These are phyloP conservation scores for Hypoxylon sp. DNA, from an alignment of 2,329 filamentous ascomycete genomes.

Conservation along the genomic window DNA sequence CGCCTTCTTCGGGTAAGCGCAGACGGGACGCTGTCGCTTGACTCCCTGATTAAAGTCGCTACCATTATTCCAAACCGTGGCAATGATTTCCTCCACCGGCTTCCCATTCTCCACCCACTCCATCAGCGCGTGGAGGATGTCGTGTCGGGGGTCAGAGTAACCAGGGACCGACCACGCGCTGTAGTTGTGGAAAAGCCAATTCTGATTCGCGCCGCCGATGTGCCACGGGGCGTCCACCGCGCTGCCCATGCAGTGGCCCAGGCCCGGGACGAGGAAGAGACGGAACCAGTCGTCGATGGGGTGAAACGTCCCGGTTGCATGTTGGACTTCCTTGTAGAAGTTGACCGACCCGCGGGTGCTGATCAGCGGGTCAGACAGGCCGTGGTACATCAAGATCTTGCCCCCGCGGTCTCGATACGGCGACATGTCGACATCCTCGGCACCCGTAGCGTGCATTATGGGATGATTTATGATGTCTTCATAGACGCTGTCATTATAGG, in stretches of 20 bases:
- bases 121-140: conserved; percentile 54
- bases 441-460: conserved; percentile 18
- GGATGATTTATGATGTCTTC: conserved; percentile 51
- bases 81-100: conserved; percentile 45
- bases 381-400: conserved; percentile 57
- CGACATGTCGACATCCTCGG: conserved; percentile 47
- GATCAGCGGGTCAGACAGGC: conserved; percentile 54
- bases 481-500: conserved; percentile 54
- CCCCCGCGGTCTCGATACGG: conserved; percentile 49
- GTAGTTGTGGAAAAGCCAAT: conserved; percentile 45
- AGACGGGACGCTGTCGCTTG: conserved; percentile 37
- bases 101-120: conserved; percentile 57
- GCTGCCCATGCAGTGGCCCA: conserved; percentile 55
- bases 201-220: conserved; percentile 30
- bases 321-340: conserved; percentile 55
- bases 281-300: conserved; percentile 46
- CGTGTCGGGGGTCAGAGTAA: conserved; percentile 33
- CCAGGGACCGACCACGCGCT: conserved; percentile 53
- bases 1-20: conserved; percentile 32
- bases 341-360: conserved; percentile 52
- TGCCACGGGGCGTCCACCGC: conserved; percentile 47
- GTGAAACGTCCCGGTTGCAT: conserved; percentile 49
- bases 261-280: conserved; percentile 59
- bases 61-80: conserved; percentile 51
- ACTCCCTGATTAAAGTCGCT: conserved; percentile 37